Evolutionary conservation across 495 filamentous ascomycete species (phyloP).

Genomic region (Extremus antarcticus): DNA sequence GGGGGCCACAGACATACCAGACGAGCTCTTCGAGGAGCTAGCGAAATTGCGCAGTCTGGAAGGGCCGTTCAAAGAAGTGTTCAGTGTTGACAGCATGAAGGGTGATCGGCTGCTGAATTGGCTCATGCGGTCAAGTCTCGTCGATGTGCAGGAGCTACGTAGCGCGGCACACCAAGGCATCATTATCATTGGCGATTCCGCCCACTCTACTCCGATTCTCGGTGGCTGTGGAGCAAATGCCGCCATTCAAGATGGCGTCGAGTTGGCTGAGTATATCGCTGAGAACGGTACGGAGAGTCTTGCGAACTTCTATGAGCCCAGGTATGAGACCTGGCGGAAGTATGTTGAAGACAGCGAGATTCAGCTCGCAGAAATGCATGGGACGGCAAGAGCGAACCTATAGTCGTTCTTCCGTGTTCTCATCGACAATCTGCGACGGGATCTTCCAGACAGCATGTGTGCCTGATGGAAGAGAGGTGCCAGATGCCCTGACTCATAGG

Average conservation of each 20-base stretch:
- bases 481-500: too few species aligned
- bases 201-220: conserved; percentile 33
- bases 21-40: conserved; percentile 30
- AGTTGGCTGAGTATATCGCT: conserved; percentile 28
- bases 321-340: conserved; percentile 23
- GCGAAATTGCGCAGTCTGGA: conserved; percentile 15
- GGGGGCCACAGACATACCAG: conserved; percentile 27
- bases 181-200: conserved; percentile 32
- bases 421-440: not conserved
- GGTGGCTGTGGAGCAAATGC: conserved; percentile 34
- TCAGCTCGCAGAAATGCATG: conserved; percentile 17
- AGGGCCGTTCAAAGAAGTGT: conserved; percentile 28
- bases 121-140: conserved; percentile 32
- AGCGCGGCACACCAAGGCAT: conserved; percentile 22
- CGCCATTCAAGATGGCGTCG: conserved; percentile 32
- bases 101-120: conserved; percentile 32
- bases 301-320: conserved; percentile 22
- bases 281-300: conserved; percentile 10
- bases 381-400: not conserved
- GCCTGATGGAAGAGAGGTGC: too few species aligned
- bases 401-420: not conserved
- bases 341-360: conserved; percentile 23
- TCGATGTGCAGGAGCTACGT: conserved; percentile 17
- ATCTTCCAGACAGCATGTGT: too few species aligned
- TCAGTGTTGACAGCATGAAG: conserved; percentile 23